Conservation (phyloP, 805 yeast species). For the Metschnikowia santaceciliae region DNA sequence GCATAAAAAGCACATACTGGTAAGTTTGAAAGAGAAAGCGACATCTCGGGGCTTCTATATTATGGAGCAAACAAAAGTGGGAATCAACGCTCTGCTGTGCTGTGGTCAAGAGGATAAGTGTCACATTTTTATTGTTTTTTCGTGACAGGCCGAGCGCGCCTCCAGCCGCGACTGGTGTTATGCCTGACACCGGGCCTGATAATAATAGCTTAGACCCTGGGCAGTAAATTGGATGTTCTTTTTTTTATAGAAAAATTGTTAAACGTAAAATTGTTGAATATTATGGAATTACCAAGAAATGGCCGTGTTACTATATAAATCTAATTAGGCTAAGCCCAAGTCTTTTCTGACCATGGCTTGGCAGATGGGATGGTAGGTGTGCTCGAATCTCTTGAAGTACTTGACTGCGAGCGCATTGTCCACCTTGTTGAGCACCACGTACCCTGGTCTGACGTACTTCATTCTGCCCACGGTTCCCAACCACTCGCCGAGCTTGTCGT, state of each 20-base stretch:
- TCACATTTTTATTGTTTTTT: background rate
- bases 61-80: background rate
- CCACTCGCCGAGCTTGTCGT: conserved; percentile 69
- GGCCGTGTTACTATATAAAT: no score
- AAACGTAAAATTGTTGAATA: no score
- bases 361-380: conserved; percentile 81
- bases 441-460: conserved; percentile 92
- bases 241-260: no score
- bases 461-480: conserved; percentile 89
- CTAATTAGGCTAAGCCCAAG: conserved; percentile 38
- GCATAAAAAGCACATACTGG: conserved; percentile 30
- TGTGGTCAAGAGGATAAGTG: background rate
- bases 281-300: no score
- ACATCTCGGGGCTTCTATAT: conserved; percentile 7
- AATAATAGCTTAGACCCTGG: no score
- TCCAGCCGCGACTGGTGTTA: background rate
- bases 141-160: conserved; percentile 5
- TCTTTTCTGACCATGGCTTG: conserved; percentile 80
- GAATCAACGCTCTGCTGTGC: background rate
- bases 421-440: conserved; percentile 57
- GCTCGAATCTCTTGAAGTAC: conserved; percentile 59
- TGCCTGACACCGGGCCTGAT: background rate
- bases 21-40: conserved; percentile 35
- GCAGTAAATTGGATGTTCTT: no score
- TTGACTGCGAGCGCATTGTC: conserved; percentile 61